Conservation (phyloP, 345 rosid genomes). For the Odontarrhena argentea region DNA sequence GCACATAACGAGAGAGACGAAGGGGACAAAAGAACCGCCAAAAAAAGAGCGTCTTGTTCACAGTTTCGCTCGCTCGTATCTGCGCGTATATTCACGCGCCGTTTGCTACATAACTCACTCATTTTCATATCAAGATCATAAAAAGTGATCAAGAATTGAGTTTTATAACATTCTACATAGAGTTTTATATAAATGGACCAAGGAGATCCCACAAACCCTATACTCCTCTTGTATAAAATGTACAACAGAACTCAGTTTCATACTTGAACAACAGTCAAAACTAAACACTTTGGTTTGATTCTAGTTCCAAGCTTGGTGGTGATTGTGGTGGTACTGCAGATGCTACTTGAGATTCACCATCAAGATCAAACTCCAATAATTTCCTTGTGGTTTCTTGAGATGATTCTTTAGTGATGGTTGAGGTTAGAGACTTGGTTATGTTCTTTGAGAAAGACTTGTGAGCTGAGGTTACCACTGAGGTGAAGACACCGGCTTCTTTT, state of each 20-base stretch:
- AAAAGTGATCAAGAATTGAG: not conserved
- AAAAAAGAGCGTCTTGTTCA: conserved; percentile 12
- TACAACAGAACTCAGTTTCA: conserved; percentile 14
- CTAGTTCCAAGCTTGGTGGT: conserved; percentile 49
- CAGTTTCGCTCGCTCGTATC: conserved; percentile 16
- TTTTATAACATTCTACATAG: not conserved
- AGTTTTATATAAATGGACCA: conserved; percentile 27
- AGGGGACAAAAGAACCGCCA: conserved; percentile 34
- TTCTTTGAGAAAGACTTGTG: conserved; percentile 40
- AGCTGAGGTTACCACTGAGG: conserved; percentile 54
- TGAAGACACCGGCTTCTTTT: conserved; percentile 71
- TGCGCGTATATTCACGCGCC: conserved; percentile 24
- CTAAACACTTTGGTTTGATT: conserved; percentile 18
- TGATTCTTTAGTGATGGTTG: conserved; percentile 40
- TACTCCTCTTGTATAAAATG: conserved; percentile 22
- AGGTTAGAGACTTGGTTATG: conserved; percentile 41
- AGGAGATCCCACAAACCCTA: conserved; percentile 14
- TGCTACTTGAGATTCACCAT: conserved; percentile 21
- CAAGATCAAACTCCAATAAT: conserved; percentile 46
- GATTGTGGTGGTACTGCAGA: conserved; percentile 66
- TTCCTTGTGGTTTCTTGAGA: conserved; percentile 54
- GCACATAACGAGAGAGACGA: not conserved
- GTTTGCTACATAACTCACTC: not conserved
- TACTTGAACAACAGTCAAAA: not conserved
- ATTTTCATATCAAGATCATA: conserved; percentile 5